phyloP scores from a whole-genome alignment of 208 protist species.

The Borovskyia barvae region DNA sequence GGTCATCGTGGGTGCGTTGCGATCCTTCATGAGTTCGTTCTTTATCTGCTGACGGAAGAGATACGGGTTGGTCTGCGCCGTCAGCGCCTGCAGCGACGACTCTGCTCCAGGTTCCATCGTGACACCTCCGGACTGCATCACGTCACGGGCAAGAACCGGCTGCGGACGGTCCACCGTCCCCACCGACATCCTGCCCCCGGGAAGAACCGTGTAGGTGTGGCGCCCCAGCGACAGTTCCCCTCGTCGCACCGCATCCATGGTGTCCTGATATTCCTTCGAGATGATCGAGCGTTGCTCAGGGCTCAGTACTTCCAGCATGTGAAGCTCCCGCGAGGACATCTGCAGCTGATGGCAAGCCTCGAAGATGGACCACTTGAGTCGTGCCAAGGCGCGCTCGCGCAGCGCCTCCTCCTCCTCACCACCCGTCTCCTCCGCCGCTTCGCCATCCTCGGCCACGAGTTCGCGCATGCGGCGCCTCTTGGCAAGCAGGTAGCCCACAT shows the following conservation, averaged over 20 bases:
- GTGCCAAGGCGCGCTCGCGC: conserved; percentile 58
- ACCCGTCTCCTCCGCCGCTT: conserved; percentile 48
- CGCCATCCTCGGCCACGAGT: conserved; percentile 65
- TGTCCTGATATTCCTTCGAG: conserved; percentile 63
- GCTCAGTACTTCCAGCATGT: conserved; percentile 66
- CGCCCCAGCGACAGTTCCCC: conserved; percentile 69
- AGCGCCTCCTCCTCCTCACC: conserved; percentile 84
- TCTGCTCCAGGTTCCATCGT: background rate
- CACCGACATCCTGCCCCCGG: conserved; percentile 64
- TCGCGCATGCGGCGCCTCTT: conserved; percentile 72
- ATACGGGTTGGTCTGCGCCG: conserved; percentile 31
- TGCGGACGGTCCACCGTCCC: conserved; percentile 57
- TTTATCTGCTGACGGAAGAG: conserved; percentile 69
- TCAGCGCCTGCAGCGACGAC: conserved; percentile 1
- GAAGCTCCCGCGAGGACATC: conserved; percentile 65
- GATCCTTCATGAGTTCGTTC: conserved; percentile 74
- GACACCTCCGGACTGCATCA: conserved; percentile 15
- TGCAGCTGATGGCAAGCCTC: conserved; percentile 81
- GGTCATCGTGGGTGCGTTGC: conserved; percentile 83
- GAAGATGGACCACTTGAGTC: conserved; percentile 75
- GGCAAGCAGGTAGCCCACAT: conserved; percentile 59
- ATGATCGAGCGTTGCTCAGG: conserved; percentile 59
- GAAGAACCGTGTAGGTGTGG: conserved; percentile 87
- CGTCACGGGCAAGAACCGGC: conserved; percentile 23
- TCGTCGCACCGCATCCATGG: conserved; percentile 64